Percentiles rank a stretch among this genome's conserved stretches.
phyloP scores from a whole-genome alignment of 805 yeast genomes.

The Lipomyces yamadae region DNA sequence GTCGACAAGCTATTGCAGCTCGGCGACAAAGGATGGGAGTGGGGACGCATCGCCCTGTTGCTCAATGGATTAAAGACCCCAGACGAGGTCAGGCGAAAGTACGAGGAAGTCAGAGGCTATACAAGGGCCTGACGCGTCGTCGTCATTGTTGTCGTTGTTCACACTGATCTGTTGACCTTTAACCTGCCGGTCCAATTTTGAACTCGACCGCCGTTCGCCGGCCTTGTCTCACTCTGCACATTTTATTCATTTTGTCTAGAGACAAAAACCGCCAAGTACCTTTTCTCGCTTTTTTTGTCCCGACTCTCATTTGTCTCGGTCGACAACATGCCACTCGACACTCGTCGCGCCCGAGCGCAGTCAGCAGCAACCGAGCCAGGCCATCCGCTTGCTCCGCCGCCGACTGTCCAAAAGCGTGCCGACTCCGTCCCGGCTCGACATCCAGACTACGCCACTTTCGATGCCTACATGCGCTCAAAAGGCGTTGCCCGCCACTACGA shows the following conservation, averaged over 20 bases:
- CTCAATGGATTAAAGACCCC: constrained; percentile 31
- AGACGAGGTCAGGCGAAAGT: constrained; percentile 31
- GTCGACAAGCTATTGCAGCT: constrained; percentile 23
- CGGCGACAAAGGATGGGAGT: constrained; percentile 29
- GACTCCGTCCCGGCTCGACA: constrained; percentile 3
- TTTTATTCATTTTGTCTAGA: neutral
- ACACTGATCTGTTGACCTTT: neutral
- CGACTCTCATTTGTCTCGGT: too few species aligned
- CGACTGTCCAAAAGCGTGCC: neutral
- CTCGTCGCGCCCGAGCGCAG: neutral
- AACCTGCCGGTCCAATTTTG: neutral
- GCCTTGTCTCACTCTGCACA: neutral
- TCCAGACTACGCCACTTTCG: constrained; percentile 1
- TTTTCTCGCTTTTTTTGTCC: neutral
- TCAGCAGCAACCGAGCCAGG: neutral
- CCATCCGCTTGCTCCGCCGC: neutral
- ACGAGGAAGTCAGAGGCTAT: constrained; percentile 29
- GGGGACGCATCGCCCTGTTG: constrained; percentile 33
- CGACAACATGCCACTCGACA: neutral
- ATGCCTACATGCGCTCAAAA: neutral
- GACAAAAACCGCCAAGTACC: too few species aligned
- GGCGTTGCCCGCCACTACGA: neutral
- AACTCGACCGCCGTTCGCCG: neutral
- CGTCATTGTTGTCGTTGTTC: neutral
- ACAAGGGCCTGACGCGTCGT: constrained; percentile 1